Percentiles rank a stretch among this genome's conserved stretches.
Evolutionary conservation across 2,329 filamentous ascomycete species (phyloP).

Genomic region (Apiospora koreana): DNA sequence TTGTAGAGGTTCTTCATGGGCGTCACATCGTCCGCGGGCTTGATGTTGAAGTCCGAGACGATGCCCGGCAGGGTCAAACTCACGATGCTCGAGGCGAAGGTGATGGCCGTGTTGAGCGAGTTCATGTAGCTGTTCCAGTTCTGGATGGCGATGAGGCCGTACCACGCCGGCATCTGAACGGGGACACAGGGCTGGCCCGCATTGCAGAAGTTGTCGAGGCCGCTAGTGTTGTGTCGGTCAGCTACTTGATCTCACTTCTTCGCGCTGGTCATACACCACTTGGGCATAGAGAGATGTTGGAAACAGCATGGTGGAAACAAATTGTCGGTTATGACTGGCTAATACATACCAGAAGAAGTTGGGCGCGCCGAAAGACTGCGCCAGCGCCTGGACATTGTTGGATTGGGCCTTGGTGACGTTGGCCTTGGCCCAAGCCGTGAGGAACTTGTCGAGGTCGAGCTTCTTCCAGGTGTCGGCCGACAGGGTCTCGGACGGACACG

Average conservation of each 20-base stretch:
- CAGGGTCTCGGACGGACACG: not conserved
- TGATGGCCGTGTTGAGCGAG: slow-evolving; percentile 10
- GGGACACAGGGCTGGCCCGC: slow-evolving; percentile 10
- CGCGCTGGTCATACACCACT: no score
- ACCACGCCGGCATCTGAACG: slow-evolving; percentile 4
- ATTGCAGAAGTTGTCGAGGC: slow-evolving; percentile 14
- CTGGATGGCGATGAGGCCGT: slow-evolving; percentile 12
- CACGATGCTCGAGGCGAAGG: slow-evolving; percentile 7
- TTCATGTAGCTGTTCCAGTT: slow-evolving; percentile 14
- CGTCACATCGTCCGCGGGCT: slow-evolving; percentile 5
- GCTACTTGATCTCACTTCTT: no score
- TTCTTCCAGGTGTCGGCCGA: not conserved
- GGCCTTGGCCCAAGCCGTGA: not conserved
- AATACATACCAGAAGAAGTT: slow-evolving; percentile 11
- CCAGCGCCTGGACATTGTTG: slow-evolving; percentile 9
- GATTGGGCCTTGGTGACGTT: not conserved
- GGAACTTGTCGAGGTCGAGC: slow-evolving; percentile 11
- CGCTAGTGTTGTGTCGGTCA: not conserved
- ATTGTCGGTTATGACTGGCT: no score
- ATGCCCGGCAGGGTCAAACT: not conserved
- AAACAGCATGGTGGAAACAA: not conserved
- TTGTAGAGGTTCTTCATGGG: slow-evolving; percentile 11
- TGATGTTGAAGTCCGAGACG: not conserved
- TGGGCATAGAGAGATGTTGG: no score
- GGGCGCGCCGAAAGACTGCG: slow-evolving; percentile 7